Base-by-base conservation (phyloP, 176 grass and related monocot genomes). In the Musa schizocarpa region DNA sequence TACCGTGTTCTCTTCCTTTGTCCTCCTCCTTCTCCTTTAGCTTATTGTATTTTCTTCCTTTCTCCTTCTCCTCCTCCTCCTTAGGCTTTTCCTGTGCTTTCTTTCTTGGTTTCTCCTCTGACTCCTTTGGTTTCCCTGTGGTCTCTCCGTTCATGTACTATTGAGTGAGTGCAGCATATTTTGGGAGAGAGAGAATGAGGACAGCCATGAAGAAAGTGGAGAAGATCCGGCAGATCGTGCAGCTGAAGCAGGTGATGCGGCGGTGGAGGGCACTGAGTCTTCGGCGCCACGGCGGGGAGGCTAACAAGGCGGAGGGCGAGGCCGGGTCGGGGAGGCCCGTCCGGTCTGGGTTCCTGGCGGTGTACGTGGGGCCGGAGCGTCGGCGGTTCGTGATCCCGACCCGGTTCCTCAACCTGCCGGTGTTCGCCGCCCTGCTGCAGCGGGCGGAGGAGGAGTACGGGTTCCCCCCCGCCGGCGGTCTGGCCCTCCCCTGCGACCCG, bases 151-250 rank as follows among this genome's bases (percentile, higher is more conserved):
- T 65, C 63, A 59, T 59, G 17, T 16, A 19, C 56, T 59, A 14
- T 7, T 5, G 17, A 59, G 56, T n/a, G 16, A n/a, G 12, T 0
- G 16, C 56, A 8, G 16, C 56, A 16, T n/a, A n/a, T 14, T 8
- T 19, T 20, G 12, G 2, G 29, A 43, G 34, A 20, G 29, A 69
- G 43, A n/a, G 13, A 17, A 50, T 50, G 48, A 48, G 68, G 43
- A 21, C 61, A 43, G 61, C 75, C 26, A 76, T 76, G 57, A 76
- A 63, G 34, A 74, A 74, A 24, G 75, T 77, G 61, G 75, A 65
- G 59, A 77, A 53, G 61, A 77, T 77, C 49, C 61, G 75, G 43
- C 75, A 77, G 61, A 65, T 65, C 59, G 75, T 77, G 75, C 75
- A 77, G 48, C 75, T 77, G 58, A 77, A 77, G 75, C 75, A 26